Evolutionary conservation across 2,329 filamentous ascomycete species (phyloP).

Genomic region (Paramyrothecium sp.): DNA sequence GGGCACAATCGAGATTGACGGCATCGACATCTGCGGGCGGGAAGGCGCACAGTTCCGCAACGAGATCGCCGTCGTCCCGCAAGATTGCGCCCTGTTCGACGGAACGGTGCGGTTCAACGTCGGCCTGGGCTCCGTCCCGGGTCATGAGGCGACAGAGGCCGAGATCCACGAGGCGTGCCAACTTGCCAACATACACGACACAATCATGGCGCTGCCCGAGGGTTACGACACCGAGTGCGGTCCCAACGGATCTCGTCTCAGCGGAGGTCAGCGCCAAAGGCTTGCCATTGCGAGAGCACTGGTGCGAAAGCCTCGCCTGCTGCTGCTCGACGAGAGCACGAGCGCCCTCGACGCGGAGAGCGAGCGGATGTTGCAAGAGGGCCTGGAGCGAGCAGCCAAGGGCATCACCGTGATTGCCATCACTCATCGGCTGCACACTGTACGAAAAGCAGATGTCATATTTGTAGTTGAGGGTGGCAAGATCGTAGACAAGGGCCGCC

Average conservation of each 20-base stretch:
- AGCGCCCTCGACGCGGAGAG: constrained; percentile 73
- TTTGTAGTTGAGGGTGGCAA: constrained; percentile 54
- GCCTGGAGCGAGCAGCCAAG: constrained; percentile 55
- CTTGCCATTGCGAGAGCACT: constrained; percentile 77
- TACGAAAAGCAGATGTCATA: constrained; percentile 56
- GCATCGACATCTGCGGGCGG: constrained; percentile 39
- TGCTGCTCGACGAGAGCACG: constrained; percentile 82
- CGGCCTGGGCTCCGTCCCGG: constrained; percentile 52
- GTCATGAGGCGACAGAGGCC: constrained; percentile 50
- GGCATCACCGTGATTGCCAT: constrained; percentile 58
- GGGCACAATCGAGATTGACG: constrained; percentile 43
- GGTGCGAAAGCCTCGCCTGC: constrained; percentile 66
- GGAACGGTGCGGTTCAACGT: constrained; percentile 57
- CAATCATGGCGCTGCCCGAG: constrained; percentile 59
- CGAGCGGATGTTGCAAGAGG: constrained; percentile 64
- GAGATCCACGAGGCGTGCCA: constrained; percentile 67
- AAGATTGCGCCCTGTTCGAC: constrained; percentile 58
- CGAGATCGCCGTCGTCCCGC: constrained; percentile 54
- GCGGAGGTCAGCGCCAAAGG: constrained; percentile 77
- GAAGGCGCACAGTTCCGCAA: constrained; percentile 45
- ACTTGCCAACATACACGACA: constrained; percentile 69
- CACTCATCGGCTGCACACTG: constrained; percentile 56
- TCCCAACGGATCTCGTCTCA: constrained; percentile 71
- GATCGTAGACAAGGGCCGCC: constrained; percentile 50
- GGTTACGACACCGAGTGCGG: constrained; percentile 67